Evolutionary conservation across 192 early-diverging fungal genomes (phyloP).

Genomic region (Rhizophagus prolifer): DNA sequence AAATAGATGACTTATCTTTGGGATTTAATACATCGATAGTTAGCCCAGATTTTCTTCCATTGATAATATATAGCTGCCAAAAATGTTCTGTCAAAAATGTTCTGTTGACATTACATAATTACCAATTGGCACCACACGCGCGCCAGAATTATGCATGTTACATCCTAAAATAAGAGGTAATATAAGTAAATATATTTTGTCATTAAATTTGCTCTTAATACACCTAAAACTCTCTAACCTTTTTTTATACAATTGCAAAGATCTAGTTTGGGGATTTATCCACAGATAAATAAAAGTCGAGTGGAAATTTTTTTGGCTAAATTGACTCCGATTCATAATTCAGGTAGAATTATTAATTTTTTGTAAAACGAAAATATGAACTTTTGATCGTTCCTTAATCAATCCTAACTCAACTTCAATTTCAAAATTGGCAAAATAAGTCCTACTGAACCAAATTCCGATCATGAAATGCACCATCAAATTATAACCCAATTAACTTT

Average conservation of each 20-base stretch:
- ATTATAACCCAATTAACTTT: constrained; percentile 1
- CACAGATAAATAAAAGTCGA: neutral
- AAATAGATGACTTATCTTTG: no score
- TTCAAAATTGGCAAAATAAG: neutral
- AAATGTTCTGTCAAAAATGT: neutral
- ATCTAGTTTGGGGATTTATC: neutral
- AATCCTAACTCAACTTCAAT: neutral
- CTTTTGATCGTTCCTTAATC: neutral
- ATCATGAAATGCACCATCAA: neutral
- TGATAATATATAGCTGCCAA: neutral
- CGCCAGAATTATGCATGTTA: constrained; percentile 3
- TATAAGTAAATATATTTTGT: no score
- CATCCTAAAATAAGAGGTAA: neutral
- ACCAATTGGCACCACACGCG: neutral
- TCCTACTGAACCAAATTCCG: neutral
- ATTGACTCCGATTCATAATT: neutral
- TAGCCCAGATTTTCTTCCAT: no score
- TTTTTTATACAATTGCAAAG: constrained; percentile 1
- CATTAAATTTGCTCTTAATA: neutral
- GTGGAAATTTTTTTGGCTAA: neutral
- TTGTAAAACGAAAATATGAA: no score
- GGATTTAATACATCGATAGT: neutral
- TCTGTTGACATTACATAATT: constrained; percentile 4
- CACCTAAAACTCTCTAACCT: neutral
- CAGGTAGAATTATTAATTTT: no score